These are phyloP conservation scores for Leccinum truebloodii DNA, from an alignment of 768 basidiomycete genomes.

Conservation along the genomic window DNA sequence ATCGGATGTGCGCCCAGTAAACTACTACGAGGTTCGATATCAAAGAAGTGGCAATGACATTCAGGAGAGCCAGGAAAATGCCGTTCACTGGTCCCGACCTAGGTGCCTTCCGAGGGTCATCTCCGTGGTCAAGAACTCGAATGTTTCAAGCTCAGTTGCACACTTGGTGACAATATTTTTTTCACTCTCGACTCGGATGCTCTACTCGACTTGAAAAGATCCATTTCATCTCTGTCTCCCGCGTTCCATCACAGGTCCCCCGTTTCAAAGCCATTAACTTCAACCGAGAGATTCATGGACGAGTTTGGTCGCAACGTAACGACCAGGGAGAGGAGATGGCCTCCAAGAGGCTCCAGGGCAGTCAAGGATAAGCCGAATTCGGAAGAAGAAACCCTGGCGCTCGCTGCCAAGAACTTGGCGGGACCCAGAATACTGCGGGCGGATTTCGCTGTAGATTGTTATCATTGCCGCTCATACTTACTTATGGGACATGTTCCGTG, in stretches of 20 bases:
- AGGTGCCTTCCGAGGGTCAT: neutral
- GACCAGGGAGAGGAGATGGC: neutral
- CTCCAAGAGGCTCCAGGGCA: neutral
- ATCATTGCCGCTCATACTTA: neutral
- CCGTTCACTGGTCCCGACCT: neutral
- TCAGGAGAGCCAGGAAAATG: neutral
- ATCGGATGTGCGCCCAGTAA: neutral
- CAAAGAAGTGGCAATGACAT: neutral
- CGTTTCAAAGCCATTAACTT: neutral
- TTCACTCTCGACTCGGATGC: conserved; percentile 1
- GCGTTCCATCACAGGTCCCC: conserved; percentile 1
- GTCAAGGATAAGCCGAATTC: conserved; percentile 2
- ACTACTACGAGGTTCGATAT: neutral
- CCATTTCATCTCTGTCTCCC: neutral
- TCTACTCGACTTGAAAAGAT: neutral
- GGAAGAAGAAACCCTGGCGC: conserved; percentile 1
- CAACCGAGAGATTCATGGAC: neutral
- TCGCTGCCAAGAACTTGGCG: neutral
- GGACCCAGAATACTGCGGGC: neutral
- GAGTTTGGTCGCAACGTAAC: neutral
- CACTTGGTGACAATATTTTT: conserved; percentile 1
- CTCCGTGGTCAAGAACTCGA: conserved; percentile 3
- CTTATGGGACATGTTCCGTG: neutral
- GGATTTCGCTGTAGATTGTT: neutral
- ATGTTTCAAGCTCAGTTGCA: neutral